A percentile compares a stretch with the other conserved stretches of the same genome.
Evolutionary conservation across 352 stramenopile species (phyloP).

Genomic region (Globisporangium rhizosaccharum): DNA sequence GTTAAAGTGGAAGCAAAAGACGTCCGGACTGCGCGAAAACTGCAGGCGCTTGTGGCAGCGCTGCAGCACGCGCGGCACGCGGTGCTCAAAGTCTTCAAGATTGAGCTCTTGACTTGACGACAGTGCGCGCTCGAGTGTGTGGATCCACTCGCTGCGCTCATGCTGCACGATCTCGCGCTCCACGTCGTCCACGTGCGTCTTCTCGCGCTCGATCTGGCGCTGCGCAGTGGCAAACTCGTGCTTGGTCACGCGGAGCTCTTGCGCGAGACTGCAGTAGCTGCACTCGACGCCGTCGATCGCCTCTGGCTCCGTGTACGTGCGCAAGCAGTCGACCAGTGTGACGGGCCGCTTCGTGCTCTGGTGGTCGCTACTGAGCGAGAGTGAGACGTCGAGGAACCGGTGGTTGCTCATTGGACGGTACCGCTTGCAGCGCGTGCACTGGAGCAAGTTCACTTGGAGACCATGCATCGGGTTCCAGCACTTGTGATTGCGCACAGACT

Average conservation of each 20-base stretch:
- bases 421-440: slow-evolving; percentile 55
- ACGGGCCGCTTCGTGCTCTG: slow-evolving; percentile 22
- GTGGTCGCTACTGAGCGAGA: slow-evolving; percentile 48
- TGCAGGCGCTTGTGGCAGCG: slow-evolving; percentile 64
- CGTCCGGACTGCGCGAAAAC: slow-evolving; percentile 73
- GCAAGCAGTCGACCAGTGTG: slow-evolving; percentile 50
- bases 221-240: slow-evolving; percentile 19
- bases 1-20: slow-evolving; percentile 88
- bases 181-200: slow-evolving; percentile 21
- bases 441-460: slow-evolving; percentile 74
- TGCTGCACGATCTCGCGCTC: slow-evolving; percentile 51
- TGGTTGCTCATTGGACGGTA: slow-evolving; percentile 73
- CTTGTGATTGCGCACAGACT: slow-evolving; percentile 47
- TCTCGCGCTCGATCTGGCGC: slow-evolving; percentile 12
- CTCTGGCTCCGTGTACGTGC: slow-evolving; percentile 61
- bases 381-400: slow-evolving; percentile 70
- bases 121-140: slow-evolving; percentile 45
- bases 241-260: slow-evolving; percentile 41
- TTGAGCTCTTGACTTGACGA: slow-evolving; percentile 21
- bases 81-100: slow-evolving; percentile 33
- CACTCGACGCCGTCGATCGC: slow-evolving; percentile 74
- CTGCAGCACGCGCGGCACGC: slow-evolving; percentile 32
- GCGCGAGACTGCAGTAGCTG: slow-evolving; percentile 54
- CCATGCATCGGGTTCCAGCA: slow-evolving; percentile 77
- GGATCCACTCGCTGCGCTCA: slow-evolving; percentile 61